These are phyloP conservation scores for Xylaria telfairii DNA, from an alignment of 495 filamentous ascomycete genomes.

Conservation along the genomic window DNA sequence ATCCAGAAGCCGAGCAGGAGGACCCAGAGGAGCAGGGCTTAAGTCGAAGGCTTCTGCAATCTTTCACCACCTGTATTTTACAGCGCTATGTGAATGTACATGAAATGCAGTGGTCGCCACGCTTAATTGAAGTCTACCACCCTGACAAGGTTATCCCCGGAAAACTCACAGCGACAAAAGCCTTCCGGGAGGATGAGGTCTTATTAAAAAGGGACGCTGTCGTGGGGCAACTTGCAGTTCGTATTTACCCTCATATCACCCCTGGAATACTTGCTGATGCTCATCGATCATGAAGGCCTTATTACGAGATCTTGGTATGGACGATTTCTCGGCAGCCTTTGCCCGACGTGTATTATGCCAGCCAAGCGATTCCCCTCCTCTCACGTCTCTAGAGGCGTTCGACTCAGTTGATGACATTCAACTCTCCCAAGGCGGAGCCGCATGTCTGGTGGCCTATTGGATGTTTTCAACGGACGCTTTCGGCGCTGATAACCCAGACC, in stretches of 20 bases:
- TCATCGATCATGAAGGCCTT: constrained; percentile 60
- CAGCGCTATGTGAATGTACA: constrained; percentile 77
- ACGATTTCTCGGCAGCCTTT: constrained; percentile 39
- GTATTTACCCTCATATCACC: constrained; percentile 34
- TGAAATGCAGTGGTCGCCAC: constrained; percentile 74
- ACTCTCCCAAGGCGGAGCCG: constrained; percentile 72
- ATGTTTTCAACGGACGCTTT: constrained; percentile 61
- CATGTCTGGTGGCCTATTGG: constrained; percentile 67
- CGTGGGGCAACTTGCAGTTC: constrained; percentile 77
- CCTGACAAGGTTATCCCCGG: constrained; percentile 65
- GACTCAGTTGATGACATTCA: constrained; percentile 67
- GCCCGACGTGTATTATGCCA: constrained; percentile 41
- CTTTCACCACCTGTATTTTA: constrained; percentile 83
- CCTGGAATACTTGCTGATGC: neutral
- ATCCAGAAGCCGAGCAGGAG: constrained; percentile 76
- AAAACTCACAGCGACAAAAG: constrained; percentile 62
- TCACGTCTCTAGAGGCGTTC: constrained; percentile 49
- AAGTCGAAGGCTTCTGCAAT: constrained; percentile 75
- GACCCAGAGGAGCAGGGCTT: constrained; percentile 66
- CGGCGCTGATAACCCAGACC: constrained; percentile 49
- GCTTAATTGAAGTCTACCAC: constrained; percentile 74
- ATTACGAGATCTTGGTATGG: constrained; percentile 69
- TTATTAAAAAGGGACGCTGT: constrained; percentile 70
- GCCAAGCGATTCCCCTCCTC: constrained; percentile 40
- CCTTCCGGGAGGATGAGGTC: constrained; percentile 66